Evolutionary conservation across 116 monocot genomes (phyloP).

Genomic region (Phalaenopsis hybrid): DNA sequence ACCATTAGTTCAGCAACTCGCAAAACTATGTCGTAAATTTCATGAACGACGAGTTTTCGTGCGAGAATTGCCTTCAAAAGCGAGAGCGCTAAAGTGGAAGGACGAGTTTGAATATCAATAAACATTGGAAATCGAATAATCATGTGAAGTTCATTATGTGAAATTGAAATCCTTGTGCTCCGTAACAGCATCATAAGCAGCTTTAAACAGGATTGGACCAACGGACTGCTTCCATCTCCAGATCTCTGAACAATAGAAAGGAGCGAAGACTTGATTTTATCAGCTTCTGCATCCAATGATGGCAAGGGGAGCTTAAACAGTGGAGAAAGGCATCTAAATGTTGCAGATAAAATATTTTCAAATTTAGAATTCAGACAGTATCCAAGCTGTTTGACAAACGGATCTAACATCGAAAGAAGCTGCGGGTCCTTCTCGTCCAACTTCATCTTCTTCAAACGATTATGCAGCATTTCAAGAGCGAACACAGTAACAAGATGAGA

Average conservation of each 20-base stretch:
- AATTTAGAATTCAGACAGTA: constrained; percentile 67
- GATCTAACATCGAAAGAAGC: constrained; percentile 71
- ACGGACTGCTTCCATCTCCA: constrained; percentile 33
- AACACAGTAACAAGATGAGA: constrained; percentile 64
- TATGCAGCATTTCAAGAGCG: constrained; percentile 71
- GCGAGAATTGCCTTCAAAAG: constrained; percentile 78
- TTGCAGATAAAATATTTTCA: constrained; percentile 61
- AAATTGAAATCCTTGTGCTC: constrained; percentile 56
- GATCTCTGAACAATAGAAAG: constrained; percentile 71
- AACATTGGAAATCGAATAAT: constrained; percentile 75
- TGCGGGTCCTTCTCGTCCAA: constrained; percentile 50
- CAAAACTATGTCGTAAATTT: constrained; percentile 74
- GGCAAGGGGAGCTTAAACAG: constrained; percentile 64
- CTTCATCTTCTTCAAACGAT: constrained; percentile 72
- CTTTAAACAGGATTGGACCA: constrained; percentile 69
- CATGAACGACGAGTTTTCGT: constrained; percentile 62
- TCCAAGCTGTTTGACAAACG: constrained; percentile 59
- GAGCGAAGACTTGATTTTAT: constrained; percentile 64
- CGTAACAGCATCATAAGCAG: constrained; percentile 61
- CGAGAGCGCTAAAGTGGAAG: constrained; percentile 81
- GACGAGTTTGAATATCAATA: constrained; percentile 67
- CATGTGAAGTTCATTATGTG: constrained; percentile 63
- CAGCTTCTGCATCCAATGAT: constrained; percentile 49
- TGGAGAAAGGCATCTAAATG: constrained; percentile 62
- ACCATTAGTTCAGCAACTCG: constrained; percentile 75